Base-by-base conservation (phyloP, 306 rosid species). In the Carpinus fangiana region DNA sequence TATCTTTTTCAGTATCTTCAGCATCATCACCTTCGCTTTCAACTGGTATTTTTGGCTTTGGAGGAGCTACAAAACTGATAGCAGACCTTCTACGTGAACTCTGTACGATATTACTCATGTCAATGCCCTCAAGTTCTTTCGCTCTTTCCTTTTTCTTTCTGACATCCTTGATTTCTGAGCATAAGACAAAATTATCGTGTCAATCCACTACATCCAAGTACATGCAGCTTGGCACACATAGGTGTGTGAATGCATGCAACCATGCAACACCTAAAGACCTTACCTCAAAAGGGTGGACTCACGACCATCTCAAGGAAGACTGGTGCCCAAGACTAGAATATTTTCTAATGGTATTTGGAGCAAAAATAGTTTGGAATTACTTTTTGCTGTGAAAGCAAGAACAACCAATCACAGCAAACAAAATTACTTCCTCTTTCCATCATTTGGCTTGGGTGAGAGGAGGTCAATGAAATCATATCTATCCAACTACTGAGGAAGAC, bases 71-170 rank as follows among this genome's bases (percentile, higher is more conserved):
- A 86, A 85, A 94, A 79, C 93, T 87, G 56, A 79, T 46, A 21
- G 91, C 81, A 72, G 97, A 90, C 79, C 98, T 88, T 77, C 98
- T 85, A 46, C 98, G 97, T 53, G 98, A 83, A 81, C 93, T 95
- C 51, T 86, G 85, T 28, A 95, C 97, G 52, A 95, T 92, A 85
- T 95, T 95, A 80, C 98, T 91, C 78, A 75, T 26, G 83, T 95
- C 98, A 83, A 95, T 95, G 79, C 98, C 98, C 87, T 95, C 98
- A 51, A 95, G 98, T 79, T 92, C 98, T 87, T 86, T 95, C 55
- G 95, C 98, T 82, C 95, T 87, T 20, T 84, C 98, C 86, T 95
- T 95, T 81, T 84, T 90, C 92, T 89, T 87, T 83, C 72, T 92
- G 41, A 89, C 84, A 31, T 92, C 95, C 89, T 94, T 94, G 81